These are phyloP conservation scores for Cladosporium sp. DNA, from an alignment of 2,329 filamentous ascomycete species.

Conservation along the genomic window DNA sequence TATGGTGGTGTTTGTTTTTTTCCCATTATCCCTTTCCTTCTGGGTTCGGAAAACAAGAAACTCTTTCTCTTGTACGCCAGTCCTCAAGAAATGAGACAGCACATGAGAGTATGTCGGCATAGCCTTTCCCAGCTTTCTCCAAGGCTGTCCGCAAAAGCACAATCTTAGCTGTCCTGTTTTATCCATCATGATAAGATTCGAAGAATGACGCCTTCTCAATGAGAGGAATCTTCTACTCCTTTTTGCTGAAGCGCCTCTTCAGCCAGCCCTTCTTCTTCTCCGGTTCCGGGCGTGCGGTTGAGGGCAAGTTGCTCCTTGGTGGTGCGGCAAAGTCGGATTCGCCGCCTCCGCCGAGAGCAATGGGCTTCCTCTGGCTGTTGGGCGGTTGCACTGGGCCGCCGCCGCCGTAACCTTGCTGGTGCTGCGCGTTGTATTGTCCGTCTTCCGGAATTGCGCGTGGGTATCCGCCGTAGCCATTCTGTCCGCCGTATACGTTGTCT, in stretches of 20 bases:
- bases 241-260: constrained; percentile 75
- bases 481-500: constrained; percentile 37
- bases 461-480: constrained; percentile 49
- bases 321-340: constrained; percentile 26
- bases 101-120: too few relatives aligned
- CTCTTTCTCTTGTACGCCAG: background rate
- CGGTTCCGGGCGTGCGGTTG: constrained; percentile 32
- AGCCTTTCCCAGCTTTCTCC: background rate
- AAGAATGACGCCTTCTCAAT: background rate
- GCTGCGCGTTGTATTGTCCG: constrained; percentile 13
- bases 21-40: background rate
- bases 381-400: constrained; percentile 20
- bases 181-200: constrained; percentile 1
- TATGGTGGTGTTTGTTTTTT: background rate
- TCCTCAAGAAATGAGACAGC: background rate
- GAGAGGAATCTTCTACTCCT: constrained; percentile 33
- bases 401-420: constrained; percentile 25
- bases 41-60: background rate
- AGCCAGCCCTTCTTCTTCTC: constrained; percentile 94
- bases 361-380: constrained; percentile 14
- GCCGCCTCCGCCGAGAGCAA: constrained; percentile 18
- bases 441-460: constrained; percentile 18
- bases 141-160: background rate
- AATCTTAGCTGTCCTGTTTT: constrained; percentile 12
- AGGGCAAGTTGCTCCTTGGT: constrained; percentile 29